These are phyloP conservation scores for Mycena vitilis DNA, from an alignment of 768 basidiomycete genomes.

Conservation along the genomic window DNA sequence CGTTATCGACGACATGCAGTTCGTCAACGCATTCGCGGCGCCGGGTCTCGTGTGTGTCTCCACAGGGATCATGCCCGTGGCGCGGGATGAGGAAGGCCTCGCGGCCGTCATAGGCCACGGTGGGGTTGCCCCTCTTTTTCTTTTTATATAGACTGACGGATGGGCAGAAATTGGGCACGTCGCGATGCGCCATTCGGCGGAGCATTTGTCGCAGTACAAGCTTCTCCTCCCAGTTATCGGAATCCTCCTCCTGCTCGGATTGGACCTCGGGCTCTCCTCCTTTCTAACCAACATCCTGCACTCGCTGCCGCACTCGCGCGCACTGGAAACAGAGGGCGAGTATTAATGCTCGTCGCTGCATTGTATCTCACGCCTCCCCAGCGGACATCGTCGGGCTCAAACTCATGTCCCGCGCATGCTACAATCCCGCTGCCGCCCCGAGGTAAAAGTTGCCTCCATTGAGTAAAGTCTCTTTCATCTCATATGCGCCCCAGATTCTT, in stretches of 20 bases:
- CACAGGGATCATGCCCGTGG: conserved; percentile 35
- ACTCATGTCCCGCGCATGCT: conserved; percentile 88
- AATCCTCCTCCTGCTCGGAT: conserved; percentile 61
- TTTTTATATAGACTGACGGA: background rate
- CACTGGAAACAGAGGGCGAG: conserved; percentile 83
- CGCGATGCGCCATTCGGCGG: conserved; percentile 31
- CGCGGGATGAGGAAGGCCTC: conserved; percentile 30
- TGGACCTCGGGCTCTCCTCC: conserved; percentile 65
- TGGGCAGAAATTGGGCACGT: conserved; percentile 31
- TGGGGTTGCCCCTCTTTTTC: background rate
- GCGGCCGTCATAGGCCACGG: conserved; percentile 36
- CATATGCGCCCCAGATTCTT: background rate
- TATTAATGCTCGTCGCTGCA: background rate
- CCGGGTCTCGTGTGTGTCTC: conserved; percentile 34
- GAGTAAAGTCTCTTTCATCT: background rate
- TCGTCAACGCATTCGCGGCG: conserved; percentile 35
- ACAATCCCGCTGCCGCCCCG: conserved; percentile 81
- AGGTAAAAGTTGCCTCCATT: conserved; percentile 53
- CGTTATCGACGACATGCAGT: conserved; percentile 25
- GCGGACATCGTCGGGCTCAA: conserved; percentile 90
- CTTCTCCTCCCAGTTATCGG: conserved; percentile 51
- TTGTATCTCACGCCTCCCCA: conserved; percentile 41
- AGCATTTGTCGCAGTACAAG: conserved; percentile 21
- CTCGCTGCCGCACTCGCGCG: conserved; percentile 86
- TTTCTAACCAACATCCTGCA: conserved; percentile 63